phyloP scores from a whole-genome alignment of 2,329 filamentous ascomycete genomes.

The Exophiala phaeomuriformis region DNA sequence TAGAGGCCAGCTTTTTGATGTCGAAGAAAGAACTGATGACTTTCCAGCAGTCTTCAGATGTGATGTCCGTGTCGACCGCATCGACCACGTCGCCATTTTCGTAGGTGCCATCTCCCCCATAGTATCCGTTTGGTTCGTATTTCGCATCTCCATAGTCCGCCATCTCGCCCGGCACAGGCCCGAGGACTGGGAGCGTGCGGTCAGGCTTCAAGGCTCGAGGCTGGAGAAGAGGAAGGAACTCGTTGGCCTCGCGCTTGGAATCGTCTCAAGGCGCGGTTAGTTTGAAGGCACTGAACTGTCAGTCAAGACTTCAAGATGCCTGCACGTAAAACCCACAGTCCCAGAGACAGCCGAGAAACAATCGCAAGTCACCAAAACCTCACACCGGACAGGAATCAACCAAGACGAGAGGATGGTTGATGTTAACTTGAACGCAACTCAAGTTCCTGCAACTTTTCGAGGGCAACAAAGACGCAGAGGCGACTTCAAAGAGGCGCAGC shows the following conservation, averaged over 20 bases:
- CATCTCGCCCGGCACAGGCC: conserved; percentile 34
- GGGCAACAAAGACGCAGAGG: neutral
- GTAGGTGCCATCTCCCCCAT: conserved; percentile 62
- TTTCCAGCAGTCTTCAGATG: conserved; percentile 95
- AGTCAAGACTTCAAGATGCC: conserved; percentile 24
- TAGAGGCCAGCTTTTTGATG: conserved; percentile 87
- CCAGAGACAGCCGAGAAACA: conserved; percentile 1
- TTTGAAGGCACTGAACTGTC: conserved; percentile 21
- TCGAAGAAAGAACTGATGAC: conserved; percentile 98
- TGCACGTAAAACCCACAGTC: conserved; percentile 10
- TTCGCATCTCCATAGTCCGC: conserved; percentile 47
- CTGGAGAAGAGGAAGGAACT: neutral
- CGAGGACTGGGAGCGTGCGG: neutral
- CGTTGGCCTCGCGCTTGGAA: neutral
- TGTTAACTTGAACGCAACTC: neutral
- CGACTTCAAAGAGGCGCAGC: neutral
- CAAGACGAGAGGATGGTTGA: neutral
- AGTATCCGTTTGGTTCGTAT: conserved; percentile 33
- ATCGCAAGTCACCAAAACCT: conserved; percentile 2
- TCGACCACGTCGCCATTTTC: conserved; percentile 59
- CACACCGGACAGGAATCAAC: neutral
- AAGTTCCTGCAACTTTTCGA: conserved; percentile 4
- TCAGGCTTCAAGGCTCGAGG: neutral
- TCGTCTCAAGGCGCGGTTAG: conserved; percentile 8
- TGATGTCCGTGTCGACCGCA: conserved; percentile 54